Conservation (phyloP, 1,284 basidiomycete species). For the Ustilago crameri region DNA sequence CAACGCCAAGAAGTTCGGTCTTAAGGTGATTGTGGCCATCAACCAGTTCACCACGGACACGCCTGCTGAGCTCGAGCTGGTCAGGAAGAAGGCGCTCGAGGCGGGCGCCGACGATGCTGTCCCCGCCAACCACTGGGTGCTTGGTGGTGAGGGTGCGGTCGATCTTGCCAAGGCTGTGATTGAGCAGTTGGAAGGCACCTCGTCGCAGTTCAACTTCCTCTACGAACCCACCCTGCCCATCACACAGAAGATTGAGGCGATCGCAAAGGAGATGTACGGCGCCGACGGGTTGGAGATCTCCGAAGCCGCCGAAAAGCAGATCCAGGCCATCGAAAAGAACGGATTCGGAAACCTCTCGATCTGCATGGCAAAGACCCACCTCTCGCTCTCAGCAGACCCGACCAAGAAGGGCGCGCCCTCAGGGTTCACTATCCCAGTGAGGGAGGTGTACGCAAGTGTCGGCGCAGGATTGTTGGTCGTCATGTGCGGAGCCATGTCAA, state of each 20-base stretch:
- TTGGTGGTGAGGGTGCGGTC: conserved; percentile 62
- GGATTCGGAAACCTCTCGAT: conserved; percentile 78
- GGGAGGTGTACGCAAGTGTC: conserved; percentile 86
- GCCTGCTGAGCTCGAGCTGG: conserved; percentile 85
- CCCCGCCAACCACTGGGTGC: conserved; percentile 84
- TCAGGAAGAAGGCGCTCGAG: conserved; percentile 81
- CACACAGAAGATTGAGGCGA: conserved; percentile 64
- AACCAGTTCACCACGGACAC: conserved; percentile 95
- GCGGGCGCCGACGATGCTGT: conserved; percentile 95
- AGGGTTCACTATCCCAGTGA: conserved; percentile 88
- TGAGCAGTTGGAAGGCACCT: conserved; percentile 52
- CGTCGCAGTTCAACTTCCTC: conserved; percentile 64
- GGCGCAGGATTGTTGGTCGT: conserved; percentile 97
- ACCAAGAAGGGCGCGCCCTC: conserved; percentile 59
- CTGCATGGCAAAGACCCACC: conserved; percentile 97
- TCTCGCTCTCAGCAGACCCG: conserved; percentile 62
- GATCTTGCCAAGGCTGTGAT: conserved; percentile 64
- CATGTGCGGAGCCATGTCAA: conserved; percentile 76
- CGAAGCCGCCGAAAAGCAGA: conserved; percentile 78
- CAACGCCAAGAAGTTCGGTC: conserved; percentile 93
- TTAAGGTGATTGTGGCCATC: conserved; percentile 96
- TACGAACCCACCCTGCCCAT: conserved; percentile 62
- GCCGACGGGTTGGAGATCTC: conserved; percentile 72
- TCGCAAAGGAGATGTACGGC: conserved; percentile 66
- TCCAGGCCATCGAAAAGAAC: conserved; percentile 91